phyloP scores from a whole-genome alignment of 441 rosid genomes.

The Bocquillonia castaneifolia region DNA sequence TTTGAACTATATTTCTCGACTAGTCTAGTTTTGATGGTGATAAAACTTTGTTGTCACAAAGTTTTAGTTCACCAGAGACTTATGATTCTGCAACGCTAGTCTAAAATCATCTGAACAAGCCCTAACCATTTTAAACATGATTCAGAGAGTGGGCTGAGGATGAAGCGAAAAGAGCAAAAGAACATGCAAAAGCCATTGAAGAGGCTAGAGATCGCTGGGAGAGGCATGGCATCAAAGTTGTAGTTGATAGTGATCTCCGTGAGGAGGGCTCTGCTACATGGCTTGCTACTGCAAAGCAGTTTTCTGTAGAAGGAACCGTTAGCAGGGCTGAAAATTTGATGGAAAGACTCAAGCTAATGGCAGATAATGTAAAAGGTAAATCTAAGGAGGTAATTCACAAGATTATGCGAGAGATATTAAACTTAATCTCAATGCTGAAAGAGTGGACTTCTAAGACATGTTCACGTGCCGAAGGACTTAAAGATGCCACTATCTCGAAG shows the following conservation, averaged over 20 bases:
- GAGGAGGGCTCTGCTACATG: constrained; percentile 66
- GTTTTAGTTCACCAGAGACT: background rate
- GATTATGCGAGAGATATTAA: constrained; percentile 42
- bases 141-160: constrained; percentile 93
- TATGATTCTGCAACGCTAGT: too few species aligned
- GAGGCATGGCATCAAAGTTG: constrained; percentile 75
- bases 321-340: constrained; percentile 56
- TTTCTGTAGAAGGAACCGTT: constrained; percentile 54
- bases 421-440: constrained; percentile 41
- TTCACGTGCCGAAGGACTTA: constrained; percentile 38
- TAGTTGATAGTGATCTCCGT: constrained; percentile 65
- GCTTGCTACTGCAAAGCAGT: constrained; percentile 47
- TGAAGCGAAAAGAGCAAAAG: constrained; percentile 82
- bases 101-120: too few species aligned
- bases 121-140: too few species aligned
- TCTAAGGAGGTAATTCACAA: constrained; percentile 49
- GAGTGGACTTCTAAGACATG: constrained; percentile 36
- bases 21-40: background rate
- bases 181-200: constrained; percentile 72
- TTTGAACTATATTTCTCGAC: background rate
- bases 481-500: constrained; percentile 33
- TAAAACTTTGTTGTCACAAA: background rate
- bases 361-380: constrained; percentile 44
- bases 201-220: constrained; percentile 90
- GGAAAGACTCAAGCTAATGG: constrained; percentile 61